Base-by-base conservation (phyloP, 768 basidiomycete species). In the Rubroboletus pulcherrimus region DNA sequence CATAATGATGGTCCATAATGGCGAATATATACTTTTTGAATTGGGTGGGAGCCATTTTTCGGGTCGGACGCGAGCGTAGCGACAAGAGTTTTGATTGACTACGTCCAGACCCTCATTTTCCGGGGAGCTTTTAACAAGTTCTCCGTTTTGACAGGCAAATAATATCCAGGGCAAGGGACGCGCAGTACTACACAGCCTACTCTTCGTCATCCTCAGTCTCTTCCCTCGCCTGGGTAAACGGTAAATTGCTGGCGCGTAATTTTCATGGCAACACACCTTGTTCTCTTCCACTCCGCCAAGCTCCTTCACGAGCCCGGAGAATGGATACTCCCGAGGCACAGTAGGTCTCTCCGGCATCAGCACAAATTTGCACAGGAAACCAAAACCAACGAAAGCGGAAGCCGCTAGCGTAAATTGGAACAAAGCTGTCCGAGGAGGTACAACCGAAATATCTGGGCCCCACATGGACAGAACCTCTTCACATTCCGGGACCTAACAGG, bases 401-500 rank as follows among this genome's bases (percentile, higher is more conserved):
- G 77, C 72, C 0, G 84, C 90, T 49, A 86, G 68, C 12, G 79
- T 61, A 66, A 93, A 87, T 43, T 87, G 87, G 48, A 79, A 77
- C 35, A 87, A 68, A 7, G 91, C 91, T 2, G 69, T 77, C 7
- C 77, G 70, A 26, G 88, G 84, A 12, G 77, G 72, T 12, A 89
- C 74, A 21, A 78, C 78, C 39, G 91, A 81, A 30, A 82, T 75
- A 64, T 93, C 91, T 21, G 90, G 90, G 26, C 90, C 89, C 89
- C 89, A 93, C 87, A 93, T 90, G 37, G 87, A 90, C 53, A 87
- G 71, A 24, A 89, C 75, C 64, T 93, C 91, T 49, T 92, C 89
- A 65, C 82, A 78, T 70, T 91, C 89, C 56, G 89, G 91, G 33
- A 91, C 71, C 91, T 93, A 64, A 43, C 38, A 38, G 42, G 26